Conservation (phyloP, 2,329 filamentous ascomycete species). For the Fusarium annulatum region DNA sequence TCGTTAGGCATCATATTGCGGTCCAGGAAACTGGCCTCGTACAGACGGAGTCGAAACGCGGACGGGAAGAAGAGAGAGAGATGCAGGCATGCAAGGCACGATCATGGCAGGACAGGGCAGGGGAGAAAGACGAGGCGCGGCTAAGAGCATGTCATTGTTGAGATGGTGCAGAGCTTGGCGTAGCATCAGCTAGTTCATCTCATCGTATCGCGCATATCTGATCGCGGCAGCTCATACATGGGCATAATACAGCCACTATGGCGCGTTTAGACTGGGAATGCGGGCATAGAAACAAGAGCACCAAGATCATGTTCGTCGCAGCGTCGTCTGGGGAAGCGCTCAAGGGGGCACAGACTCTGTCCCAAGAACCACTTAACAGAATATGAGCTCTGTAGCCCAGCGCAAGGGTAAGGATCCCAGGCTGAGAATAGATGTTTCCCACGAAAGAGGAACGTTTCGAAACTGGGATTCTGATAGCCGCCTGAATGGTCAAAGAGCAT, state of each 20-base stretch:
- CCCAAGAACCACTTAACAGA: conserved; percentile 9
- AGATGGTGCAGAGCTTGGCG: conserved; percentile 13
- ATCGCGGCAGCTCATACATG: conserved; percentile 23
- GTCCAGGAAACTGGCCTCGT: conserved; percentile 42
- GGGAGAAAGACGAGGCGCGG: conserved; percentile 30
- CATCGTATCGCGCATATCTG: conserved; percentile 33
- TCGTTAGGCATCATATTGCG: conserved; percentile 34
- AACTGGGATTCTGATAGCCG: conserved; percentile 35
- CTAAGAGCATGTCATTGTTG: conserved; percentile 23
- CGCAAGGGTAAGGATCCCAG: conserved; percentile 11
- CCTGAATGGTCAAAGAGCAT: conserved; percentile 30
- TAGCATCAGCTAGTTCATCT: conserved; percentile 27
- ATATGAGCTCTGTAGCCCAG: conserved; percentile 1
- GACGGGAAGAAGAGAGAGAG: conserved; percentile 9
- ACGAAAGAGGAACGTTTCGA: conserved; percentile 31
- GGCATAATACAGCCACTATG: conserved; percentile 10
- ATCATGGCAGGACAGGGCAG: background rate
- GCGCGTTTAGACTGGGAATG: conserved; percentile 9
- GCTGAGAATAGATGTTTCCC: conserved; percentile 2
- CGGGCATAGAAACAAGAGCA: conserved; percentile 9
- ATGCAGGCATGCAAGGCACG: conserved; percentile 26
- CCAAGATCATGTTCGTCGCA: conserved; percentile 8
- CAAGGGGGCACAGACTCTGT: conserved; percentile 12
- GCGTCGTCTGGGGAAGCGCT: conserved; percentile 36
- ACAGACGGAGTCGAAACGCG: conserved; percentile 18